Conservation (phyloP, 2,329 filamentous ascomycete species). For the Nemania bipapillata region DNA sequence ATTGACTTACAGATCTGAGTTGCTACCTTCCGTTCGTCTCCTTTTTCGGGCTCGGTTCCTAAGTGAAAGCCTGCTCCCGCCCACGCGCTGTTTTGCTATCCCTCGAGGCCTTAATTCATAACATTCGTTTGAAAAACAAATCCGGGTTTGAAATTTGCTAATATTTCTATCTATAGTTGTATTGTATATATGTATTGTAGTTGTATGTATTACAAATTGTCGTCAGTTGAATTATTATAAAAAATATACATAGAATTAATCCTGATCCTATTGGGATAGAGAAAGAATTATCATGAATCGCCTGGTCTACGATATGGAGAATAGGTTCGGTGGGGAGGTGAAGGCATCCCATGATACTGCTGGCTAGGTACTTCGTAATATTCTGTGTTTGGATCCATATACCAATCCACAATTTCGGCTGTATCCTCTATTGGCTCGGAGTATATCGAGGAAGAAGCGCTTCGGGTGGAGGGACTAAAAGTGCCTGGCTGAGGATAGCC, state of each 20-base stretch:
- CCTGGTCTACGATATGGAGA: not conserved
- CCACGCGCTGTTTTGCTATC: no score
- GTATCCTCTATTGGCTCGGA: conserved; percentile 12
- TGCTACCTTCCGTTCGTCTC: no score
- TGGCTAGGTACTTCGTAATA: not conserved
- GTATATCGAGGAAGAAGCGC: not conserved
- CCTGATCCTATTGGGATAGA: not conserved
- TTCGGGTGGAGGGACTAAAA: not conserved
- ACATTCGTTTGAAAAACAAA: no score
- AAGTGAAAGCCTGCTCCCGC: no score
- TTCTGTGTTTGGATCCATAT: not conserved
- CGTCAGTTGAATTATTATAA: not conserved
- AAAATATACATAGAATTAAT: not conserved
- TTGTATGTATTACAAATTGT: not conserved
- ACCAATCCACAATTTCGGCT: conserved; percentile 10
- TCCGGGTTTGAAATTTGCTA: not conserved
- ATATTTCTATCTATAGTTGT: not conserved
- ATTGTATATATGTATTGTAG: not conserved
- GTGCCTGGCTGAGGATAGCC: not conserved
- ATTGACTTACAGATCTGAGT: no score
- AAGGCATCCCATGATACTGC: conserved; percentile 14
- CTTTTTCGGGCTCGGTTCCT: no score
- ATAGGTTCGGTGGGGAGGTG: not conserved
- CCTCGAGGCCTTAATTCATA: no score
- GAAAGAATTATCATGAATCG: not conserved